Conservation (phyloP, 306 rosid species). For the Delonix regia region DNA sequence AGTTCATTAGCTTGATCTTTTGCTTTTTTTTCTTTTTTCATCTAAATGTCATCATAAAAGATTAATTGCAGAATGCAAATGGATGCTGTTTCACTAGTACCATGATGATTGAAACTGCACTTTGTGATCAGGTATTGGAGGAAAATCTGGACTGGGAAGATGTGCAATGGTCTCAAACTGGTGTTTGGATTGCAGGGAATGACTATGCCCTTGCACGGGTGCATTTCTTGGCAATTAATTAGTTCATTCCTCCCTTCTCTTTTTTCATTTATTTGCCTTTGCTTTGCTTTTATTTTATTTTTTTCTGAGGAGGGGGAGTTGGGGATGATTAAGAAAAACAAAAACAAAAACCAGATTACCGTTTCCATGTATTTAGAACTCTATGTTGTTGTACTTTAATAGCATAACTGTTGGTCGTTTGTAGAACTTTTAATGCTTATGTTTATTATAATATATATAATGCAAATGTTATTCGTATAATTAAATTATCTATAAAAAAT, state of each 20-base stretch:
- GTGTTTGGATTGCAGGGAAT: constrained; percentile 92
- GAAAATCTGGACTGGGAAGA: constrained; percentile 95
- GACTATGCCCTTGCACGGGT: constrained; percentile 89
- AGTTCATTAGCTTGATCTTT: neutral
- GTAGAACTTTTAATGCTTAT: neutral
- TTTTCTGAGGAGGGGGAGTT: neutral
- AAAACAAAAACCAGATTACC: neutral
- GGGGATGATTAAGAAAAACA: neutral
- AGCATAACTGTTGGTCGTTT: neutral
- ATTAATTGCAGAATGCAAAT: neutral
- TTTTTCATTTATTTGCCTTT: too few species aligned
- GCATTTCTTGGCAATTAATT: constrained; percentile 81
- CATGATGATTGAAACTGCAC: neutral
- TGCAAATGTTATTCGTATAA: too few species aligned
- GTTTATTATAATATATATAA: too few species aligned
- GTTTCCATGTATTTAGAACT: neutral
- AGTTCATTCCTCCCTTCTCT: constrained; percentile 27
- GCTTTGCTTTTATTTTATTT: neutral
- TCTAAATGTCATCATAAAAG: neutral
- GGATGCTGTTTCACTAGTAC: neutral
- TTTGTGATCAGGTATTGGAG: constrained; percentile 70
- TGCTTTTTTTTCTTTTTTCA: neutral
- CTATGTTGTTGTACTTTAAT: neutral
- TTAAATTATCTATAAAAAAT: too few species aligned
- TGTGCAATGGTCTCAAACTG: constrained; percentile 96